Base-by-base conservation (phyloP, 1,284 basidiomycete genomes). In the Irpex lacteus region DNA sequence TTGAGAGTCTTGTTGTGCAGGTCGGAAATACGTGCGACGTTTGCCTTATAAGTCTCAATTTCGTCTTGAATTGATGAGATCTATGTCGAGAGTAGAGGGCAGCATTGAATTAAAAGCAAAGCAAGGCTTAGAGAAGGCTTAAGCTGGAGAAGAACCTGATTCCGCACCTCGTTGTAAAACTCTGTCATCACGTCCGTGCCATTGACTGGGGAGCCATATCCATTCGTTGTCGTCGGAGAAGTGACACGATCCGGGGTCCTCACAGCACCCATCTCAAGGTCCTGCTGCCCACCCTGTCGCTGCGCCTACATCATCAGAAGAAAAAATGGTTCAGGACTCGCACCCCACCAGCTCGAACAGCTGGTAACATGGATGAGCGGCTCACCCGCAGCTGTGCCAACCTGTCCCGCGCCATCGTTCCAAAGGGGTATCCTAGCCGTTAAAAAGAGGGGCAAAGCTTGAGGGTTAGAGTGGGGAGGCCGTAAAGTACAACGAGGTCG, bases 1-100 rank as follows among this genome's bases (percentile, higher is more conserved):
- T 84, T 85, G 59, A 92, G 69, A 34, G 84, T 81, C 56, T 85
- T 87, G 5, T 79, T 77, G 66, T 91, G 88, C 60, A 90, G 74
- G 19, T 85, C 82, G 2, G 84, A 75, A 65, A 92, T 86, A 21
- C 81, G 80, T 34, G 77, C 74, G 58, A 92, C 80, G 71, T 89
- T 88, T 53, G 76, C 73, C 67, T 82, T 82, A 68, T 89, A 82
- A 38, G 78, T 76, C 38, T 79, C 72, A n/a, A 92, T 82, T 60
- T 77, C 74, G 60, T 86, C 82, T 76, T 91, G 86, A 49, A 92
- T 82, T 44, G 81, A 68, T 9, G 75, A 71, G 44, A 78, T 72
- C 77, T 78, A 64, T 7, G 19, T 19, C 18, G 50, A n/a, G 38
- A 18, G 49, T n/a, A 53, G 15, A 54, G 34, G 6, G 8, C 6